Evolutionary conservation across 257 asterid species (phyloP).

Genomic region (Solanum verrucosum): DNA sequence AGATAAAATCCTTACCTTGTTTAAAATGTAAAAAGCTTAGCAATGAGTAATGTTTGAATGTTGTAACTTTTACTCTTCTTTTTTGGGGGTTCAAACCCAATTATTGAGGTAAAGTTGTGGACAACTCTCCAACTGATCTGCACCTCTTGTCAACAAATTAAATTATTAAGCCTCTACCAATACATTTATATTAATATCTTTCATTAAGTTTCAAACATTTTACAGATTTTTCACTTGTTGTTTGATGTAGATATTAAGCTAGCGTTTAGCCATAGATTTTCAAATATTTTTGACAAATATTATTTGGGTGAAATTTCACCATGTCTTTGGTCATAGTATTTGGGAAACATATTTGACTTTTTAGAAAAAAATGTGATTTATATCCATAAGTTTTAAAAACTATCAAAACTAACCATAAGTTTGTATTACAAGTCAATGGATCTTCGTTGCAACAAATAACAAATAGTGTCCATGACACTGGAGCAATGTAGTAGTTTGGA

Average conservation of each 20-base stretch:
- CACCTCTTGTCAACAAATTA: not conserved
- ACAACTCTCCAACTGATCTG: not conserved
- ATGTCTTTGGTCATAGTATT: no score
- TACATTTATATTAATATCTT: not conserved
- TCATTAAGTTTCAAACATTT: not conserved
- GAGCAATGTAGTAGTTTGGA: no score
- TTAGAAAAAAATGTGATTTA: no score
- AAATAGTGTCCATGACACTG: no score
- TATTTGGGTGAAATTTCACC: no score
- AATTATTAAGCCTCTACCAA: not conserved
- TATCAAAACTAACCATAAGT: no score
- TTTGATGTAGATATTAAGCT: not conserved
- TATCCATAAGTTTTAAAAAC: no score
- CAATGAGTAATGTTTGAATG: not conserved
- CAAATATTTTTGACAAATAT: no score
- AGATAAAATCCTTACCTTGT: slow-evolving; percentile 10
- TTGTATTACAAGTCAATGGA: no score
- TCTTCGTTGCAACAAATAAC: no score
- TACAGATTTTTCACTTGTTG: not conserved
- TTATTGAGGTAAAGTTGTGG: not conserved
- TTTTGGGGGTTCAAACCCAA: not conserved
- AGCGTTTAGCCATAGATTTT: no score
- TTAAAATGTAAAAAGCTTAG: not conserved
- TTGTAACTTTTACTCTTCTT: not conserved
- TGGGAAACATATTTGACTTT: no score